Base-by-base conservation (phyloP, 495 filamentous ascomycete genomes). In the Penicillium egyptiacum region DNA sequence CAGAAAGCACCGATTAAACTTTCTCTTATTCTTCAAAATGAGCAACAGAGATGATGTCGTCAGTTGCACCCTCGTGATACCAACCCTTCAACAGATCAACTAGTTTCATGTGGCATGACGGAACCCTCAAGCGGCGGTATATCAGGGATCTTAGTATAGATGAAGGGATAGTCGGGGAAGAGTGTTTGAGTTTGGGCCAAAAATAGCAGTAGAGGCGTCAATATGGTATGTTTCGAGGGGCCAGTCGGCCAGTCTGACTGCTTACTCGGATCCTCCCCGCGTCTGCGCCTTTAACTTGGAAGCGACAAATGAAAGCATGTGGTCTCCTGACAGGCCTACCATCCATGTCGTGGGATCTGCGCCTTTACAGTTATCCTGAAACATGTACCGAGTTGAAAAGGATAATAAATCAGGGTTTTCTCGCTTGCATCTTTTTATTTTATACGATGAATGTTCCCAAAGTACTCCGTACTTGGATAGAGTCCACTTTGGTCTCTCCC, bases 271-370 rank as follows among this genome's bases (percentile, higher is more conserved):
- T 40, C 31, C 20, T 50, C 30, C 28, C 47, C 11, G 31, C 7
- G 43, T n/a, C 25, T 16, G 22, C 19, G 16, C 23, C 23, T 45
- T 28, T 54, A 60, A 33, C 28, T 49, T 30, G n/a, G 26, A 30
- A 23, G 28, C 12, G 49, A 23, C 59, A 65, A 68, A 65, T 65
- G 55, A 65, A 53, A 58, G 53, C 16, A 56, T 45, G 45, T 50
- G 56, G 66, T 69, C 66, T 69, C 61, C 66, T 69, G 64, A 67
- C 62, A 58, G 44, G 45, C 31, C 53, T 53, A n/a, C 10, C n/a
- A 9, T 19, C 44, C 48, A 50, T 46, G 43, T 46, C 20, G 14
- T 50, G 44, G 35, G 47, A 52, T 42, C 58, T 54, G 56, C 50
- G 50, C 61, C 35, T 23, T 53, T 25, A 5, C 37, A 20, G 35